Evolutionary conservation across 1,284 basidiomycete genomes (phyloP), one percentile per base, ranked within the genome.

Genomic region (Entoloma clypeatum): DNA sequence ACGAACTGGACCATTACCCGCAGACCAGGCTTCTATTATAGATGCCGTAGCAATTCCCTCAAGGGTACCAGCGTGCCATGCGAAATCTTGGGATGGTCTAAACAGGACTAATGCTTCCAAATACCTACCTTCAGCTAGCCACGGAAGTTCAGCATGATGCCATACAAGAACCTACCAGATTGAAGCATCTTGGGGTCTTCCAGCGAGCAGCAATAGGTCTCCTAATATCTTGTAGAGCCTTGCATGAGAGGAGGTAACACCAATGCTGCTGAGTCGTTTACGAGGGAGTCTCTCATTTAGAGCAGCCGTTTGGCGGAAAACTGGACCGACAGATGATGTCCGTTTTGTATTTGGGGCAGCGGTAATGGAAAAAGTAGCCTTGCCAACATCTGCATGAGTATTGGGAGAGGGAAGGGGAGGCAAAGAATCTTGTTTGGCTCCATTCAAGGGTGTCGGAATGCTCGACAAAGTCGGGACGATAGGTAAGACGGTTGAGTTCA

Each of bases 211-310:
- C 62, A 88, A 92, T 51, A 95, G 75, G 61, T 95, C 92, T 0
- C 81, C 93, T n/a, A 91, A 72, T 11, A 93, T 73, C 64, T 94
- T 96, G 62, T 81, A 85, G 31, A 94, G 69, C 43, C 92, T 68
- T 22, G 81, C 89, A 59, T 83, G 83, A 5, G 83, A 81, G 4
- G 81, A 84, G n/a, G 77, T 71, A 13, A 75, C 74, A 21, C 81
- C 82, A 39, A 86, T 74, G 11, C 71, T 68, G 47, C 74, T 80
- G 25, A 72, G 54, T 4, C 84, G 74, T 54, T 83, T 86, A 59
- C 77, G 82, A 8, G 63, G 56, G 5, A 67, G 50, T 32, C 65
- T 63, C 24, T 69, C 57, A 30, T 64, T 68, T 30, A 75, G 51
- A 19, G 75, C n/a, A n/a, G n/a, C 71, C 1, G 74, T 67, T 53